Evolutionary conservation across 441 rosid genomes (phyloP).

Genomic region (Pelargonium myrrhifolium): DNA sequence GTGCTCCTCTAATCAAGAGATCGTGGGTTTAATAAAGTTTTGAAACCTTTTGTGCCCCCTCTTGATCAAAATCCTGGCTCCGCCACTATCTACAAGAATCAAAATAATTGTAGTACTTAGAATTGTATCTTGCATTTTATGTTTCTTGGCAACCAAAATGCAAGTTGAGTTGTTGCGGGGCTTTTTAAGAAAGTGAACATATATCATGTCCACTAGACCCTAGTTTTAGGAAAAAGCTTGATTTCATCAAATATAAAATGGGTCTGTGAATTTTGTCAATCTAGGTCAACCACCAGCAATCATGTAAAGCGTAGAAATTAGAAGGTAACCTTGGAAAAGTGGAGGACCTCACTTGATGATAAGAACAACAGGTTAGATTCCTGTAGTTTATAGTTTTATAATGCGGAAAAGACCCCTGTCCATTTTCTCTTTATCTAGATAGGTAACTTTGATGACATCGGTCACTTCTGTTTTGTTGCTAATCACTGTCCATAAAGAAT

Average conservation of each 20-base stretch:
- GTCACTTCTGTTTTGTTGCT: neutral
- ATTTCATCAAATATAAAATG: neutral
- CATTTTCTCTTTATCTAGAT: neutral
- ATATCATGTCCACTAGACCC: neutral
- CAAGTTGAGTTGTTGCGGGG: neutral
- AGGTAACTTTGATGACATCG: neutral
- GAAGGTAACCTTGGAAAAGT: neutral
- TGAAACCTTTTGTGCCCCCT: too few species aligned
- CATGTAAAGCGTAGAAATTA: neutral
- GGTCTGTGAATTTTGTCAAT: neutral
- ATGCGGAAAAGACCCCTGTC: neutral
- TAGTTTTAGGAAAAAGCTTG: neutral
- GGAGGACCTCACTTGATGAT: slow-evolving; percentile 1
- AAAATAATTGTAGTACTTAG: too few species aligned
- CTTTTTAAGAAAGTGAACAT: neutral
- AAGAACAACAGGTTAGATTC: neutral
- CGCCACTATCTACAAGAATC: too few species aligned
- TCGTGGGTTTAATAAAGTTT: too few species aligned
- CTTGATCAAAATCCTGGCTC: too few species aligned
- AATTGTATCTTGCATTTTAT: neutral
- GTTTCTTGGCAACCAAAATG: neutral
- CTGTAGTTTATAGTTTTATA: neutral
- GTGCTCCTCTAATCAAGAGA: too few species aligned
- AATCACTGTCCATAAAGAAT: neutral
- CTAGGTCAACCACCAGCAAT: neutral